Base-by-base conservation (phyloP, 2,329 filamentous ascomycete genomes). In the Fusarium oxysporum region DNA sequence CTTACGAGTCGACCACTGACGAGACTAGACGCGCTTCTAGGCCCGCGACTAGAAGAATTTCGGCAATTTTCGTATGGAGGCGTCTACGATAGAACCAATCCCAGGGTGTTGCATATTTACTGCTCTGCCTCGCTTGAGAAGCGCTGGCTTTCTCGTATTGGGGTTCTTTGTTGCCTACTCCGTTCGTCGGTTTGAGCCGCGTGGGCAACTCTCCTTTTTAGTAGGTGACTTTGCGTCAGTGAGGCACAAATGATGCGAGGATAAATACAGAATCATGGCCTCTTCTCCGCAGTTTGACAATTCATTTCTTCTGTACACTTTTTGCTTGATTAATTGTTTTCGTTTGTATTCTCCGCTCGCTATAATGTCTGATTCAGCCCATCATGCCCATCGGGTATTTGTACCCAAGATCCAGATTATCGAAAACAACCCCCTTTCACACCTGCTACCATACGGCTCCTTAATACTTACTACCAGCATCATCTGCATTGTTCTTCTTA, bases 1-100 rank as follows among this genome's bases (percentile, higher is more conserved):
- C 25, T 43, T 66, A 66, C 62, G 64, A 21, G 12, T n/a, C 12
- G 47, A 14, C 64, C 64, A 67, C 51, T 67, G 37, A 45, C 28
- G 32, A 55, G 23, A 40, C 23, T 40, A 40, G 28, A 28, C n/a
- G 47, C 35, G 57, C n/a, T 33, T 61, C 44, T 55, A 43, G 57
- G 21, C 37, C n/a, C 19, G 37, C 4, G 28, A 25, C 57, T 43
- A 30, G 37, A 55, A 55, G 37, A 13, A 16, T 53, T n/a, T 28
- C 23, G 50, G 50, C 33, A 35, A 12, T 53, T 53, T 53, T 53
- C 33, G 43, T 40, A 44, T 21, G 25, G 13, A 21, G 12, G 23
- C 25, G 12, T 48, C 48, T 65, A 65, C 63, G 47, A 23, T 19
- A 23, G 23, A 30, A 21, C 62, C 64, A 66, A 66, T 66, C 62